These are phyloP conservation scores for Cordia subcordata DNA, from an alignment of 257 asterid genomes.

Conservation along the genomic window DNA sequence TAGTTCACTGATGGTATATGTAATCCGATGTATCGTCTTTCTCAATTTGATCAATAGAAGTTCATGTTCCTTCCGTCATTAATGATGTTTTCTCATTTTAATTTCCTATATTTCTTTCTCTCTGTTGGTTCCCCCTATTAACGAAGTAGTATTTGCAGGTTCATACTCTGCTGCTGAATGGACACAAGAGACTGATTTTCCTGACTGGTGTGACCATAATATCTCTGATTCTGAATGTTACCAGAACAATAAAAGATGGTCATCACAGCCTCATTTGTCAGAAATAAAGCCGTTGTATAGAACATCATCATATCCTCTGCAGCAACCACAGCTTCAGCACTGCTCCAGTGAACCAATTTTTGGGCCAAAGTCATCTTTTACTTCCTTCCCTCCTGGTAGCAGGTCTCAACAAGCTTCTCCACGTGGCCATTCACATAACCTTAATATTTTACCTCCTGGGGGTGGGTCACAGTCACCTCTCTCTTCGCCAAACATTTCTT, in stretches of 20 bases:
- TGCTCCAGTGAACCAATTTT: slow-evolving; percentile 70
- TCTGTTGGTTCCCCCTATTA: too few relatives aligned
- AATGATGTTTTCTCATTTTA: too few relatives aligned
- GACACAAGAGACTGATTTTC: slow-evolving; percentile 57
- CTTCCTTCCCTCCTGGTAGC: slow-evolving; percentile 76
- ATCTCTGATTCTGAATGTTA: slow-evolving; percentile 41
- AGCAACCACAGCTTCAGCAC: slow-evolving; percentile 44
- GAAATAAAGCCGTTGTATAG: slow-evolving; percentile 45
- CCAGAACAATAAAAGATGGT: slow-evolving; percentile 57
- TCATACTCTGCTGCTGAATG: slow-evolving; percentile 69
- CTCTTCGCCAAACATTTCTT: slow-evolving; percentile 49
- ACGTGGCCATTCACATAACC: slow-evolving; percentile 36
- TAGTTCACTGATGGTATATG: too few relatives aligned
- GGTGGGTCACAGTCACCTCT: slow-evolving; percentile 43
- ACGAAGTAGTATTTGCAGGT: too few relatives aligned
- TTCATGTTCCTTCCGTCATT: too few relatives aligned
- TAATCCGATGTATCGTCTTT: too few relatives aligned
- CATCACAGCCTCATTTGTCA: slow-evolving; percentile 50
- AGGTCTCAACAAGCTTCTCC: slow-evolving; percentile 74
- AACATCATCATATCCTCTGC: slow-evolving; percentile 82
- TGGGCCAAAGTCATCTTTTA: slow-evolving; percentile 56
- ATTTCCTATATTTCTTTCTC: too few relatives aligned
- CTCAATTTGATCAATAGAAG: too few relatives aligned
- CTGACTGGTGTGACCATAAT: slow-evolving; percentile 54
- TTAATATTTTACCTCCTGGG: slow-evolving; percentile 36